phyloP scores from a whole-genome alignment of 2,329 filamentous ascomycete genomes.

The Claviceps purpurea region DNA sequence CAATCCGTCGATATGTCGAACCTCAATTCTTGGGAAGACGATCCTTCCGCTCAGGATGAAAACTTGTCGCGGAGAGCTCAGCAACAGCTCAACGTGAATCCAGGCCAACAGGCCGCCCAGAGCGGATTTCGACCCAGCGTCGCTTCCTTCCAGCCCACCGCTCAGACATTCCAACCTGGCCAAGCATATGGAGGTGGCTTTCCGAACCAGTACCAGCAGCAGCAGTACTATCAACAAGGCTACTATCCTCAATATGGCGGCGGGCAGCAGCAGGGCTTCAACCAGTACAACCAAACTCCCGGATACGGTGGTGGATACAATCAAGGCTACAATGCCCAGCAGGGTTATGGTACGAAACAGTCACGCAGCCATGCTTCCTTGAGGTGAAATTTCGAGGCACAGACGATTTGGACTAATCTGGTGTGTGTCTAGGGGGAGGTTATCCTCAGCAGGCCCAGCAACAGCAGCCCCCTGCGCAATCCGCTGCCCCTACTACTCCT shows the following conservation, averaged over 20 bases:
- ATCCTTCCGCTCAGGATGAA: constrained; percentile 64
- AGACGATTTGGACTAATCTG: neutral
- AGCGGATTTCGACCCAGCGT: constrained; percentile 38
- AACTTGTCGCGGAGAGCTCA: constrained; percentile 64
- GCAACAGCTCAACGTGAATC: constrained; percentile 62
- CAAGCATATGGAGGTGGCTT: constrained; percentile 51
- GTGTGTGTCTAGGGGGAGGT: constrained; percentile 27
- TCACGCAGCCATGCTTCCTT: constrained; percentile 1
- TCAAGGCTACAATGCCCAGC: constrained; percentile 30
- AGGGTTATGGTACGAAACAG: constrained; percentile 25
- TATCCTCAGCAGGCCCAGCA: constrained; percentile 41
- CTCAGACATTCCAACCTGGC: constrained; percentile 57
- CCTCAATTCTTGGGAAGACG: constrained; percentile 92
- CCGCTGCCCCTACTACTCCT: neutral
- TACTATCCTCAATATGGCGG: constrained; percentile 47
- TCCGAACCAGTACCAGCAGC: constrained; percentile 37
- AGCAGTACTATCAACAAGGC: constrained; percentile 37
- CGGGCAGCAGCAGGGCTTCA: constrained; percentile 30
- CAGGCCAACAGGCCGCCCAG: constrained; percentile 22
- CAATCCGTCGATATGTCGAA: constrained; percentile 54
- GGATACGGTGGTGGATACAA: constrained; percentile 38
- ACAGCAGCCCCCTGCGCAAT: constrained; percentile 13
- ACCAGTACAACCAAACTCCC: constrained; percentile 32
- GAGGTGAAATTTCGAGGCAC: neutral
- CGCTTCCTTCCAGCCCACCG: constrained; percentile 59